Evolutionary conservation across 2,329 filamentous ascomycete genomes (phyloP).

Genomic region (Sporothrix brunneoviolacea): DNA sequence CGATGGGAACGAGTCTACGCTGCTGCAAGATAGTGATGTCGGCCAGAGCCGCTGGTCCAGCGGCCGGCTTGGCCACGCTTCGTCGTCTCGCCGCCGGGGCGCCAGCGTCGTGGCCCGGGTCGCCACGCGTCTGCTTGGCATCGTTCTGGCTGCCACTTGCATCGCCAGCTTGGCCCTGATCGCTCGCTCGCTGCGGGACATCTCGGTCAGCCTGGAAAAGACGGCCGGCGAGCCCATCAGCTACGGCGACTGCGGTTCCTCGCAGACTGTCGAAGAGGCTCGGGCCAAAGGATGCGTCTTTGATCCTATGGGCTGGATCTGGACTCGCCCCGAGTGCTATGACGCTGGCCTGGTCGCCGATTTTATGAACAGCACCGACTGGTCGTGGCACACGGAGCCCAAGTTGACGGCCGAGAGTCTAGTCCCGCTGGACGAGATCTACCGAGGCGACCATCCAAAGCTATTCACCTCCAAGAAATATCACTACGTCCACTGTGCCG

Average conservation of each 20-base stretch:
- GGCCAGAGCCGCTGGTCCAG: too few species aligned
- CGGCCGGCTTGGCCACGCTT: too few species aligned
- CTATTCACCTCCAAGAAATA: conserved; percentile 10
- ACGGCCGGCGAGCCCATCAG: too few species aligned
- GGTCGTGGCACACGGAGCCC: conserved; percentile 15
- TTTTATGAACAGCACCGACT: conserved; percentile 17
- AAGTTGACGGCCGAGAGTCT: conserved; percentile 11
- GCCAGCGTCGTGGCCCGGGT: too few species aligned
- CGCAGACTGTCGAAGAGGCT: conserved; percentile 13
- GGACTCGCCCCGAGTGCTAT: conserved; percentile 18
- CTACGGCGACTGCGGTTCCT: conserved; percentile 16
- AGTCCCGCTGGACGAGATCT: conserved; percentile 12
- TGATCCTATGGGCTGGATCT: conserved; percentile 18
- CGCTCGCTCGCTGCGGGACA: not conserved
- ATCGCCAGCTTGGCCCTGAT: not conserved
- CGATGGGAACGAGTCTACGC: too few species aligned
- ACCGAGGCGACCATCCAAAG: conserved; percentile 15
- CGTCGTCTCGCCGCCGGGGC: too few species aligned
- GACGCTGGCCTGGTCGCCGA: conserved; percentile 15
- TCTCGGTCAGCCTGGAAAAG: too few species aligned
- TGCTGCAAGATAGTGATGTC: too few species aligned
- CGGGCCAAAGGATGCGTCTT: conserved; percentile 17
- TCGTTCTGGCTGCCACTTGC: not conserved
- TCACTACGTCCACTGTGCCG: conserved; percentile 9
- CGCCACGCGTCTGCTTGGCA: not conserved